A percentile compares a stretch with the other conserved stretches of the same genome.
phyloP scores from a whole-genome alignment of 2,329 filamentous ascomycete species.

The Emergomyces africanus region DNA sequence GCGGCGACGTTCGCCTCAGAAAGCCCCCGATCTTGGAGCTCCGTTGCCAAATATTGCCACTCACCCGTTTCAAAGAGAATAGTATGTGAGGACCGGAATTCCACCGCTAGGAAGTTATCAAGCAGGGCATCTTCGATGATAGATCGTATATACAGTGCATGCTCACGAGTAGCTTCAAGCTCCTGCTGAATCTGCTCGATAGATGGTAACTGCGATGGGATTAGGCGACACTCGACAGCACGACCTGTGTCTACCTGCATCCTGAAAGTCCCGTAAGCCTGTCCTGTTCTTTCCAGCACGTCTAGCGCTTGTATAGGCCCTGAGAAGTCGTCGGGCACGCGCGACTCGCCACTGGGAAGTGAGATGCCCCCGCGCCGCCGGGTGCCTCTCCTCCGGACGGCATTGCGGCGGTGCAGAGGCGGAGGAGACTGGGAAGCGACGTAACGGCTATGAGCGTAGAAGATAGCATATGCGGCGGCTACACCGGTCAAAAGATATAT shows the following conservation, averaged over 20 bases:
- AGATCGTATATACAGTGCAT: constrained; percentile 29
- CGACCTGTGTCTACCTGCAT: constrained; percentile 31
- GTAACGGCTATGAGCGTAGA: constrained; percentile 26
- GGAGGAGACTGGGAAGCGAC: constrained; percentile 15
- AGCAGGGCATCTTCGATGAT: constrained; percentile 34
- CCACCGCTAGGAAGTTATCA: constrained; percentile 30
- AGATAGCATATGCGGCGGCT: constrained; percentile 29
- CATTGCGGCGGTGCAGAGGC: constrained; percentile 27
- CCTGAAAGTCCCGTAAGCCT: constrained; percentile 30
- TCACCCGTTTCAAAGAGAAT: constrained; percentile 23
- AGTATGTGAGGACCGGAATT: constrained; percentile 26
- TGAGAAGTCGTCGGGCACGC: background rate
- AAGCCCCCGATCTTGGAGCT: constrained; percentile 28
- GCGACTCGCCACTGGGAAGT: constrained; percentile 7
- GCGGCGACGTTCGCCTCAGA: constrained; percentile 22
- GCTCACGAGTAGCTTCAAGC: constrained; percentile 24
- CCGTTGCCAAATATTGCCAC: constrained; percentile 24
- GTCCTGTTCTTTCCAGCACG: constrained; percentile 27
- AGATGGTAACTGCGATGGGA: constrained; percentile 31
- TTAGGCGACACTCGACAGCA: constrained; percentile 28
- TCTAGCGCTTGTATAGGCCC: constrained; percentile 28
- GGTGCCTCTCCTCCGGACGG: constrained; percentile 21
- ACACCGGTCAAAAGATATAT: constrained; percentile 31
- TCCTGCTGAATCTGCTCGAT: constrained; percentile 31
- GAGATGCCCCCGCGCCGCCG: constrained; percentile 10